Evolutionary conservation across 495 filamentous ascomycete species (phyloP), one percentile per base, ranked within the genome.

Genomic region (Lophium mytilinum): DNA sequence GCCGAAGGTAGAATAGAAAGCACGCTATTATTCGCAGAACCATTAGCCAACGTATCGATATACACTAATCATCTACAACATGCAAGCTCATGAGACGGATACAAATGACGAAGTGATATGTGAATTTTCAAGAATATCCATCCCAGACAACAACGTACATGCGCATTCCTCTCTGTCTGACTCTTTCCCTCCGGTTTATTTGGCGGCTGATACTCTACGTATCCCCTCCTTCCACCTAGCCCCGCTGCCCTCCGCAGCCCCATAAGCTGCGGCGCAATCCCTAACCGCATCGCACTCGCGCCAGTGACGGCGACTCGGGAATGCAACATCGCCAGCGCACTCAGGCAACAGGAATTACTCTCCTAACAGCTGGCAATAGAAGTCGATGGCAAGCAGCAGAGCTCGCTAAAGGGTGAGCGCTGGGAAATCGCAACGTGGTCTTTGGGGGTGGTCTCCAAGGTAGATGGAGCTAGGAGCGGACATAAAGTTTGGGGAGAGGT

Each of bases 1-100:
- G 24, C 80, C 77, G 70, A 94, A 95, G 52, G 79, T 78, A 59
- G 81, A 84, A 73, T 93, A 98, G 68, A 92, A 90, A 1, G 74
- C 71, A 45, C 83, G 68, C 86, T 95, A 63, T 45, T 37, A 37
- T 8, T 18, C 18, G 52, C 39, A 37, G 11, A 59, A 12, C 30
- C 0, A 21, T 30, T 36, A 36, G 43, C 42, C 14, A 48, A n/a
- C 12, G 34, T 30, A 30, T 30, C 24, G 6, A 30, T 30, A 30
- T 30, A 30, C 6, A 30, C 2, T 30, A 30, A 3, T 6, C 24
- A 6, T 30, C 6, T 6, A 30, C 24, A 30, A 30, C 6, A 30
- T 30, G 24, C 2, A 6, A 30, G 24, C 24, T 30, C 24, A 24
- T 14, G 46, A 42, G 17, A 14, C 8, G 9, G n/a, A n/a, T n/a